Percentiles rank a stretch among this genome's conserved stretches.
phyloP scores from a whole-genome alignment of 2,329 filamentous ascomycete genomes.

The Nemania sp. region DNA sequence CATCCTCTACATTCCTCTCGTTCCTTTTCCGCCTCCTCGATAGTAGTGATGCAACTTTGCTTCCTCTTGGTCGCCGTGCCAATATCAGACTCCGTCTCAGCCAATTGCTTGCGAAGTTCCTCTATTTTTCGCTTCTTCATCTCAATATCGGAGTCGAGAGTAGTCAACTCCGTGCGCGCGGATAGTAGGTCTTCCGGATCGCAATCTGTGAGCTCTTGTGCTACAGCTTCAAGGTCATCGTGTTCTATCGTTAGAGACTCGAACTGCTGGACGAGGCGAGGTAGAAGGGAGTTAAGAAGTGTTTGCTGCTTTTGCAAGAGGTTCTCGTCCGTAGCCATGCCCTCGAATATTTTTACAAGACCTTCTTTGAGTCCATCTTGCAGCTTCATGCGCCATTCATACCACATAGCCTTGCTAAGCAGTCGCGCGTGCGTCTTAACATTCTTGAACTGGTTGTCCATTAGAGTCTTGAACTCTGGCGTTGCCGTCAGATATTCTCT shows the following conservation, averaged over 20 bases:
- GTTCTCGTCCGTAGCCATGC: constrained; percentile 80
- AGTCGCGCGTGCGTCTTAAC: constrained; percentile 93
- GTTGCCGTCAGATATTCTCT: constrained; percentile 89
- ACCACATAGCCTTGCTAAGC: constrained; percentile 96
- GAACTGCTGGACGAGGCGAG: constrained; percentile 70
- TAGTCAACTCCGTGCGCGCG: constrained; percentile 75
- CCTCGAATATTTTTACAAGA: constrained; percentile 78
- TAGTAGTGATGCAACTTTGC: constrained; percentile 76
- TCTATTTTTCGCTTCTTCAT: constrained; percentile 76
- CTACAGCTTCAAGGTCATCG: constrained; percentile 75
- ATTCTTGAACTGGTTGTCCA: constrained; percentile 98
- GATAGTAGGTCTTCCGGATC: constrained; percentile 82
- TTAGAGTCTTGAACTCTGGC: constrained; percentile 83
- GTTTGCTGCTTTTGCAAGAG: constrained; percentile 75
- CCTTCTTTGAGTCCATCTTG: constrained; percentile 84
- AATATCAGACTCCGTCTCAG: constrained; percentile 74
- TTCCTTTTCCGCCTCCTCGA: constrained; percentile 83
- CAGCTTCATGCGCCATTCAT: constrained; percentile 94
- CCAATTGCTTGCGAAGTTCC: constrained; percentile 73
- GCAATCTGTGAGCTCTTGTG: constrained; percentile 79
- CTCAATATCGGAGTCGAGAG: constrained; percentile 75
- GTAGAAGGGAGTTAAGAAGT: constrained; percentile 75
- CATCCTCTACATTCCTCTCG: constrained; percentile 91
- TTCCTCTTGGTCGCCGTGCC: constrained; percentile 75
- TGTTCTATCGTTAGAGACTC: constrained; percentile 73